Base-by-base conservation (phyloP, 2,329 filamentous ascomycete genomes). In the Trichothecium roseum region DNA sequence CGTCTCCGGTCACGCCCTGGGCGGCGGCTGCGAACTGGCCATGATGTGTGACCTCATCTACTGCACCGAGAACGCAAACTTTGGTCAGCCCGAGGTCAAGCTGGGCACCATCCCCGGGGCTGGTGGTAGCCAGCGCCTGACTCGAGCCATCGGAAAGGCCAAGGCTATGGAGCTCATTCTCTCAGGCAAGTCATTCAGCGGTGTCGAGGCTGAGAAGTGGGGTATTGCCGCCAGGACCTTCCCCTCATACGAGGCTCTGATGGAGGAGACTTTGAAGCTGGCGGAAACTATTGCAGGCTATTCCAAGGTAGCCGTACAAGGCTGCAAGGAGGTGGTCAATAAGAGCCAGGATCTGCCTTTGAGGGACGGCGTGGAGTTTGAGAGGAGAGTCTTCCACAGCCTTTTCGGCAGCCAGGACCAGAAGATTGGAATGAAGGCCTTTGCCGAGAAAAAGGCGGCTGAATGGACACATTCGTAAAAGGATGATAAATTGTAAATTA, bases 41-140 rank as follows among this genome's bases (percentile, higher is more conserved):
- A 83, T 98, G 70, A 98, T 96, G 91, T 86, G 83, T 53, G 91
- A 98, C 57, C 81, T 96, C 46, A 63, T 98, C 40, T 96, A 96
- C 69, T 91, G 84, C 63, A 88, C 84, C 3, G 71, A 80, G 34
- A 75, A 62, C 13, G 89, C 91, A 45, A 93, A 85, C 50, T 95
- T 98, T 55, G 91, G 91, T 10, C 91, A 96, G 64, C 91, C 91
- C 1, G 91, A 98, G 68, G 86, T 98, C 66, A 95, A 93, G 64
- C 71, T 98, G 3, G 91, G 91, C 18, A 83, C 83, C 3, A 85
- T 96, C 37, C 91, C 91, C 1, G 91, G 91, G 4, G 91, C 84
- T 0, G 91, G 91, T 18, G 91, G 91, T 6, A 87, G 80, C 43
- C 91, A 98, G 68, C 72, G 91, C 8, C 66, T 98, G 31, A 94